Evolutionary conservation across 2,329 filamentous ascomycete genomes (phyloP).

Genomic region (Cytospora piceae): DNA sequence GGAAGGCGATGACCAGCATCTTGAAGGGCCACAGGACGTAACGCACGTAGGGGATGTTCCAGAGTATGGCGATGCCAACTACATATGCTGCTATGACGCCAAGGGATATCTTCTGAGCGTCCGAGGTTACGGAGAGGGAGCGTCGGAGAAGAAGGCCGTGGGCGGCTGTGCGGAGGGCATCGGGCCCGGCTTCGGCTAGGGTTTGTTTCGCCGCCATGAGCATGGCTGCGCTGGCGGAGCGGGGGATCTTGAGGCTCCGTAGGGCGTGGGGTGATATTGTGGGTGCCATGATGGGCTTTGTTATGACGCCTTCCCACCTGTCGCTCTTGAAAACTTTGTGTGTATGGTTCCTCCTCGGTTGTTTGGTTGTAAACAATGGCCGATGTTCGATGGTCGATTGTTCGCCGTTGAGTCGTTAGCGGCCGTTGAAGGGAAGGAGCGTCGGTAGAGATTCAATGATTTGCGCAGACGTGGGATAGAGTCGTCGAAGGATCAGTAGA

Average conservation of each 20-base stretch:
- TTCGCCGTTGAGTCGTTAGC: background rate
- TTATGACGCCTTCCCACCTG: background rate
- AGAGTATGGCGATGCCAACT: slow-evolving; percentile 74
- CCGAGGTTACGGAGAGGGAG: slow-evolving; percentile 56
- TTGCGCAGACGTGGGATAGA: background rate
- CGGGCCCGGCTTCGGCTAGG: slow-evolving; percentile 21
- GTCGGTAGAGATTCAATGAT: background rate
- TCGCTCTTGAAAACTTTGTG: background rate
- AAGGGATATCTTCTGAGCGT: slow-evolving; percentile 71
- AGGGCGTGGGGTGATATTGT: slow-evolving; percentile 9
- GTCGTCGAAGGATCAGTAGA: background rate
- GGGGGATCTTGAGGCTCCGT: slow-evolving; percentile 21
- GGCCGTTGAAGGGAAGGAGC: background rate
- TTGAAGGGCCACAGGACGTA: slow-evolving; percentile 83
- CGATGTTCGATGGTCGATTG: background rate
- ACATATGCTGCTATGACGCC: slow-evolving; percentile 73
- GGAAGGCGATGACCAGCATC: slow-evolving; percentile 85
- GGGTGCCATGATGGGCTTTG: slow-evolving; percentile 23
- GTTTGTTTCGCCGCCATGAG: slow-evolving; percentile 17
- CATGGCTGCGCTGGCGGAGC: slow-evolving; percentile 11
- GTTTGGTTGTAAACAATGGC: background rate
- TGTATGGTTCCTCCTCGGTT: background rate
- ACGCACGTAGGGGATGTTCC: slow-evolving; percentile 78
- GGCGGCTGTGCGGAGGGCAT: slow-evolving; percentile 22
- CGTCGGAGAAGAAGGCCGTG: slow-evolving; percentile 48